Conservation (phyloP, 768 basidiomycete genomes). For the Daedalea quercina region DNA sequence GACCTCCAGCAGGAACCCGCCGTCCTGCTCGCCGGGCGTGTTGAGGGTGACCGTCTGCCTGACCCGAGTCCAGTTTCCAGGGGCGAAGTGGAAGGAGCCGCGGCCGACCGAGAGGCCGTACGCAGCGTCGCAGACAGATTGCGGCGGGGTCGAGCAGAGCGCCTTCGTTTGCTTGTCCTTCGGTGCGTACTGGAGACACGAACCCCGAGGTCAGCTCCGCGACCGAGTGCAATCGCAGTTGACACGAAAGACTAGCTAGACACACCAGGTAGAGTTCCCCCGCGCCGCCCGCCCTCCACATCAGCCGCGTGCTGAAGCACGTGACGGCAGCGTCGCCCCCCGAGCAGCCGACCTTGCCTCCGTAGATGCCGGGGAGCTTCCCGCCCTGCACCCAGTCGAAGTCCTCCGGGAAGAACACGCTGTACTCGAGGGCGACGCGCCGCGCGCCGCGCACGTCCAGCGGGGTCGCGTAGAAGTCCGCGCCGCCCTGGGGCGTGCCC, state of each 20-base stretch:
- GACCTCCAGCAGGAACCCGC: constrained; percentile 57
- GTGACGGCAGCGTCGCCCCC: constrained; percentile 64
- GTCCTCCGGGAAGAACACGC: constrained; percentile 67
- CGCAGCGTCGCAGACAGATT: constrained; percentile 52
- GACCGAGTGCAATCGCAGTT: neutral
- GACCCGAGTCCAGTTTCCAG: constrained; percentile 67
- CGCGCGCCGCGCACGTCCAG: constrained; percentile 37
- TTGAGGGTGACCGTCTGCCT: constrained; percentile 67
- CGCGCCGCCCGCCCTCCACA: constrained; percentile 66
- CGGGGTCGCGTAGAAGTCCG: constrained; percentile 58
- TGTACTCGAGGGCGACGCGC: constrained; percentile 58
- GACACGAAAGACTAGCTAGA: no score
- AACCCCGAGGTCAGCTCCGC: neutral
- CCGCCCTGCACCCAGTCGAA: constrained; percentile 81
- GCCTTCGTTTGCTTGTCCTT: constrained; percentile 57
- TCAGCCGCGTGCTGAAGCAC: constrained; percentile 81
- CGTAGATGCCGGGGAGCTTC: constrained; percentile 79
- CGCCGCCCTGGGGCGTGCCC: constrained; percentile 52
- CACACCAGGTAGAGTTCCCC: constrained; percentile 76
- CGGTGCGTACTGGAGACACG: constrained; percentile 55
- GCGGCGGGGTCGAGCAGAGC: constrained; percentile 49
- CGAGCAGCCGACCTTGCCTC: constrained; percentile 60
- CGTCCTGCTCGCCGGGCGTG: constrained; percentile 66
- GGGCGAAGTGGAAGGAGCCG: constrained; percentile 56
- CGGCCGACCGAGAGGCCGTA: constrained; percentile 77